Evolutionary conservation across 2,329 filamentous ascomycete genomes (phyloP).

Genomic region (Xylariaceae sp.): DNA sequence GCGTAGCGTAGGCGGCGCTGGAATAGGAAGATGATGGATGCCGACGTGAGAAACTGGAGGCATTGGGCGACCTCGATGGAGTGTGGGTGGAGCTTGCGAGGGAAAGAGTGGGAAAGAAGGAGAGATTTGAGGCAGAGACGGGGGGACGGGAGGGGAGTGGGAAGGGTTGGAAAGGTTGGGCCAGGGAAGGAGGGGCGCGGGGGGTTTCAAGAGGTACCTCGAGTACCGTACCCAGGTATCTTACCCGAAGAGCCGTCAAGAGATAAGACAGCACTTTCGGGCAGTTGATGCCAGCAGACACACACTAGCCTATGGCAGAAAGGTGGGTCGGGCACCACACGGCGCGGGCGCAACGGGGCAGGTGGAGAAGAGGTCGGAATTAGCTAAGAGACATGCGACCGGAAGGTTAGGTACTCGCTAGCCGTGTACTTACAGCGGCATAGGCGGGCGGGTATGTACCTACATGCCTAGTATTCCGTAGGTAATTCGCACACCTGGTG

Average conservation of each 20-base stretch:
- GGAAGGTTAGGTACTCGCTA: not conserved
- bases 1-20: not conserved
- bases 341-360: not conserved
- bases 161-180: slow-evolving; percentile 1
- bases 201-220: not conserved
- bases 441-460: not conserved
- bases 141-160: not conserved
- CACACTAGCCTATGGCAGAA: not conserved
- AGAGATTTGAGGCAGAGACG: slow-evolving; percentile 8
- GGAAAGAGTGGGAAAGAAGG: slow-evolving; percentile 16
- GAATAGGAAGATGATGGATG: not conserved
- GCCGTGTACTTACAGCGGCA: not conserved
- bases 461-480: not conserved
- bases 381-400: not conserved
- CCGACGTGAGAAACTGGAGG: too few species aligned
- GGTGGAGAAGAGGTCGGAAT: slow-evolving; percentile 3
- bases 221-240: not conserved
- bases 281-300: slow-evolving; percentile 9
- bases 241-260: not conserved
- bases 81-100: slow-evolving; percentile 20
- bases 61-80: not conserved
- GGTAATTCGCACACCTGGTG: not conserved
- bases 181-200: slow-evolving; percentile 9
- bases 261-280: slow-evolving; percentile 1
- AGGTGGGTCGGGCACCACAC: not conserved